Conservation (phyloP, 148 eudicot species). For the Amaranthus hypochondriacus region DNA sequence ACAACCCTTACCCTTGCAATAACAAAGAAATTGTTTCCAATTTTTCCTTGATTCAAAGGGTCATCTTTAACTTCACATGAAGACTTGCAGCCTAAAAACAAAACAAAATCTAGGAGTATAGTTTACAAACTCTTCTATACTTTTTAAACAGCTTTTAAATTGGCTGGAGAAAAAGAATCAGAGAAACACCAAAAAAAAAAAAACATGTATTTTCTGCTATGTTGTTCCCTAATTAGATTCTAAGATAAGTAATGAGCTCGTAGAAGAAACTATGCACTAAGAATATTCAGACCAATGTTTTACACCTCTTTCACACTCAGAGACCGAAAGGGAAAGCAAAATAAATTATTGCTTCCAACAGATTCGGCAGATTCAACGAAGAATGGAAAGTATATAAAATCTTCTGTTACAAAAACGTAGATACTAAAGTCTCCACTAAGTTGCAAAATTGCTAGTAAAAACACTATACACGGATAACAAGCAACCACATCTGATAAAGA, state of each 20-base stretch:
- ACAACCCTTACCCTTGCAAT: too few relatives aligned
- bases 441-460: not conserved
- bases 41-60: too few relatives aligned
- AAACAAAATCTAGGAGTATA: not conserved
- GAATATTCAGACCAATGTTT: too few relatives aligned
- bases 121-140: not conserved
- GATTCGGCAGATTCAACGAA: not conserved
- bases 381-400: not conserved
- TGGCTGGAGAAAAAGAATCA: not conserved
- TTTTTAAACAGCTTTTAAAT: not conserved
- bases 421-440: not conserved
- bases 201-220: not conserved
- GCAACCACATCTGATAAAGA: not conserved
- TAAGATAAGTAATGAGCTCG: not conserved
- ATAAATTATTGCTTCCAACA: not conserved
- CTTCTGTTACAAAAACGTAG: not conserved
- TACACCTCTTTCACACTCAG: not conserved
- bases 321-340: not conserved
- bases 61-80: too few relatives aligned
- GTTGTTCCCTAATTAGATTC: not conserved
- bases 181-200: not conserved
- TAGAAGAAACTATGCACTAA: not conserved
- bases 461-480: not conserved
- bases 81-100: not conserved
- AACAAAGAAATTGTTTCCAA: too few relatives aligned